phyloP scores from a whole-genome alignment of 176 grass and related monocot species.

The Rhipidocladum racemiflorum region DNA sequence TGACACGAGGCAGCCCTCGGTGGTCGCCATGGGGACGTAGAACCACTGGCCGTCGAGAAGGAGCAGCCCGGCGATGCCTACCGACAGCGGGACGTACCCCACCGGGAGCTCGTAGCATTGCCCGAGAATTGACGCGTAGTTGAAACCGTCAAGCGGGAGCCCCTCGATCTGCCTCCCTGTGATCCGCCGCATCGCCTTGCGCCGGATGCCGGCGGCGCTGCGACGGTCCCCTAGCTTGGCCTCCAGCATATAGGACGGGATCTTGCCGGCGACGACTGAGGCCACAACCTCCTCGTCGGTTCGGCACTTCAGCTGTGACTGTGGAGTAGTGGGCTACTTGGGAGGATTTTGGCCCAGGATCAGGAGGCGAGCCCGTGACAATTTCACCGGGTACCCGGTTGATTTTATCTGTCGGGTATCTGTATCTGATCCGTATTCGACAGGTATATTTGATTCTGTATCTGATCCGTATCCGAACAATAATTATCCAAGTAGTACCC shows the following conservation, averaged over 20 bases:
- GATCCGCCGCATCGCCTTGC: conserved; percentile 54
- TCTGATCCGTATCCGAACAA: no score
- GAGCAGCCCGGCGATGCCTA: conserved; percentile 74
- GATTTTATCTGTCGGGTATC: no score
- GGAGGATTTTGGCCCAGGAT: no score
- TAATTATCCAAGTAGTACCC: no score
- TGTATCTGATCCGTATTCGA: no score
- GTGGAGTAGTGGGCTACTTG: no score
- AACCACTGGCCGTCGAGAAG: conserved; percentile 69
- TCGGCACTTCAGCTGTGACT: no score
- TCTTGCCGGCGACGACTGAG: conserved; percentile 62
- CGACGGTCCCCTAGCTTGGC: conserved; percentile 70
- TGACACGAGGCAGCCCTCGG: conserved; percentile 93
- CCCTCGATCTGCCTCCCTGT: conserved; percentile 66
- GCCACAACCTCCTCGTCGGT: conserved; percentile 80
- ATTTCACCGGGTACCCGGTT: no score
- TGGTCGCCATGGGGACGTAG: conserved; percentile 95
- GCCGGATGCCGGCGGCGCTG: conserved; percentile 71
- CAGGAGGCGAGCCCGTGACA: no score
- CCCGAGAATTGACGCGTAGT: conserved; percentile 74
- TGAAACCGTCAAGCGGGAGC: conserved; percentile 81
- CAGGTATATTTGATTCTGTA: no score
- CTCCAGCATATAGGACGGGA: conserved; percentile 80
- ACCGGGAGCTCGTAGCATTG: conserved; percentile 87
- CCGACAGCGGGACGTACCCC: conserved; percentile 84